A percentile compares a stretch with the other conserved stretches of the same genome.
phyloP scores from a whole-genome alignment of 495 filamentous ascomycete genomes.

The Neurospora intermedia region DNA sequence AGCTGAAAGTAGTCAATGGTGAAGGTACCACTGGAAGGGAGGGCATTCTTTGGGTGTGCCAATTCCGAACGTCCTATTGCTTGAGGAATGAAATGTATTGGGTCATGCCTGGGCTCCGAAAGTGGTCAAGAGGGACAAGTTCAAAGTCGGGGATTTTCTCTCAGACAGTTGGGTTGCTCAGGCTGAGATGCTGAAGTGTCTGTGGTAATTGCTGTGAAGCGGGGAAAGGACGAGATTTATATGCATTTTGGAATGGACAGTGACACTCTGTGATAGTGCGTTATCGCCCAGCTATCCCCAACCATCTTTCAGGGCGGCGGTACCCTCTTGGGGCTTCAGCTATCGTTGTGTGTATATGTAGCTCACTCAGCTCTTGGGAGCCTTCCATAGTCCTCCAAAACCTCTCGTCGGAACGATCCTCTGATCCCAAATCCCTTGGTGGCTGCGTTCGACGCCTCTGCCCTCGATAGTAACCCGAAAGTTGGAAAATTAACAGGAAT shows the following conservation, averaged over 20 bases:
- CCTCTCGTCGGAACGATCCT: not conserved
- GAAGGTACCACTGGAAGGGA: slow-evolving; percentile 15
- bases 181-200: not conserved
- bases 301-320: not conserved
- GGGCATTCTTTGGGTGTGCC: not conserved
- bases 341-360: not conserved
- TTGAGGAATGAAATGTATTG: not conserved
- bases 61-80: not conserved
- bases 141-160: too few species aligned
- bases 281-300: not conserved
- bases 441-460: not conserved
- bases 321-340: not conserved
- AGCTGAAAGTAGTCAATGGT: slow-evolving; percentile 24
- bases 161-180: not conserved
- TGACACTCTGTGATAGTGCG: not conserved
- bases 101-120: not conserved
- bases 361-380: too few species aligned
- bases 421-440: not conserved
- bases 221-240: not conserved
- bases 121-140: not conserved
- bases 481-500: too few species aligned
- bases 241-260: not conserved
- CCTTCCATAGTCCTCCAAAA: not conserved
- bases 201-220: not conserved
- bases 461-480: not conserved